Percentiles rank a stretch among this genome's conserved stretches.
Conservation (phyloP, 306 rosid species). For the Castanea sativa region DNA sequence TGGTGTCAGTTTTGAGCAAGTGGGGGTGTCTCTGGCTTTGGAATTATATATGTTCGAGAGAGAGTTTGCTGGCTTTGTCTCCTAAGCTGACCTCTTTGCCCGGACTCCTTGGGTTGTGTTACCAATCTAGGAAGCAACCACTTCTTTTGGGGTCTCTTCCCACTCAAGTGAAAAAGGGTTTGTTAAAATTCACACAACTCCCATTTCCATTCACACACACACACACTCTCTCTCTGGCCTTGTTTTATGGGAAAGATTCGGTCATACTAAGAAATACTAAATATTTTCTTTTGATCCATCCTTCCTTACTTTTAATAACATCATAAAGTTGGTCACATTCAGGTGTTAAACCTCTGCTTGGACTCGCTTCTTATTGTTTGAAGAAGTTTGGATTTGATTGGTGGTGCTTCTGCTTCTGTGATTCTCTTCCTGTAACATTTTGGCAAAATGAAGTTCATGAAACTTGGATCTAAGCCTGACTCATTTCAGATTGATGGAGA, state of each 20-base stretch:
- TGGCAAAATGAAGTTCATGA: slow-evolving; percentile 85
- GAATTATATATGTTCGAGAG: slow-evolving; percentile 37
- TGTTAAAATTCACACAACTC: slow-evolving; percentile 11
- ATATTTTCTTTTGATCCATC: slow-evolving; percentile 27
- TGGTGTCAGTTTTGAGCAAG: slow-evolving; percentile 76
- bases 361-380: slow-evolving; percentile 2
- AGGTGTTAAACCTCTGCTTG: slow-evolving; percentile 15
- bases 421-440: not conserved
- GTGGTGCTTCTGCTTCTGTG: not conserved
- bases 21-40: slow-evolving; percentile 58
- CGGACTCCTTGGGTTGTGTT: slow-evolving; percentile 56
- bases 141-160: slow-evolving; percentile 49
- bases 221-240: slow-evolving; percentile 35
- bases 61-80: slow-evolving; percentile 58
- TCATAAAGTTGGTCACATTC: slow-evolving; percentile 15
- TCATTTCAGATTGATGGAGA: slow-evolving; percentile 77
- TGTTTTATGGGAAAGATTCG: slow-evolving; percentile 58
- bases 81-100: slow-evolving; percentile 51
- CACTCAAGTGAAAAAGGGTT: slow-evolving; percentile 39
- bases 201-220: slow-evolving; percentile 9
- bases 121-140: slow-evolving; percentile 69
- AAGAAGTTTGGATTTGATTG: slow-evolving; percentile 5
- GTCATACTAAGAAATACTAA: slow-evolving; percentile 46
- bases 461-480: slow-evolving; percentile 92
- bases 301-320: slow-evolving; percentile 11